Evolutionary conservation across 805 yeast genomes (phyloP).

Genomic region (Lachancea waltii): DNA sequence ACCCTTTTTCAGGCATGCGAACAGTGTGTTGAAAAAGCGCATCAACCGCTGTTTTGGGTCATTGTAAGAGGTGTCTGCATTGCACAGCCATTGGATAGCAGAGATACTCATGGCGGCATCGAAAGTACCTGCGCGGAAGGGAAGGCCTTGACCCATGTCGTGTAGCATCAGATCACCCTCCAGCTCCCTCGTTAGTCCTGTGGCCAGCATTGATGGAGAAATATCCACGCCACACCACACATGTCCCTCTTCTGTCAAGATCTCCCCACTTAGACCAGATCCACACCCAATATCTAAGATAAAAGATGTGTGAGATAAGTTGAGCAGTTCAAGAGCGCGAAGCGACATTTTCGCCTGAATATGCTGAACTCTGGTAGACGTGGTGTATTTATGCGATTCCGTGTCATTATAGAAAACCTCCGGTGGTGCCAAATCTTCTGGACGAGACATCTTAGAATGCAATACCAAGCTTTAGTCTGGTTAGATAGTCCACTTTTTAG

Average conservation of each 20-base stretch:
- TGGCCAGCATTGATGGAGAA: conserved; percentile 91
- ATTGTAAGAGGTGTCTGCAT: conserved; percentile 76
- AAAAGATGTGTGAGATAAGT: conserved; percentile 60
- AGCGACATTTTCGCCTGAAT: conserved; percentile 97
- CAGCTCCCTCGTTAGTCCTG: conserved; percentile 84
- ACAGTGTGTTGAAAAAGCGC: conserved; percentile 81
- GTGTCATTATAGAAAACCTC: conserved; percentile 88
- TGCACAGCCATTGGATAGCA: conserved; percentile 97
- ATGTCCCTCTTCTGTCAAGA: conserved; percentile 87
- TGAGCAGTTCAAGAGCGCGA: conserved; percentile 81
- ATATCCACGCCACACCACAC: conserved; percentile 96
- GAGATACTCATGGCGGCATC: conserved; percentile 95
- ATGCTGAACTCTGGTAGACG: conserved; percentile 94
- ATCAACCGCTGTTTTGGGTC: conserved; percentile 80
- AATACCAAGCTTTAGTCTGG: too few species aligned
- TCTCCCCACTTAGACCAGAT: conserved; percentile 92
- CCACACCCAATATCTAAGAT: conserved; percentile 95
- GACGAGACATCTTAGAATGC: conserved; percentile 82
- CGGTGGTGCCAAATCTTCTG: conserved; percentile 95
- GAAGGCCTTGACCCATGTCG: conserved; percentile 91
- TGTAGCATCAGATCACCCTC: conserved; percentile 90
- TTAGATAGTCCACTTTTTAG: too few species aligned
- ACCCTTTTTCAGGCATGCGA: conserved; percentile 81
- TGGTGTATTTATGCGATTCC: conserved; percentile 85
- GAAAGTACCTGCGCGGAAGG: conserved; percentile 92